Percentiles rank a stretch among this genome's conserved stretches.
phyloP scores from a whole-genome alignment of 2,329 filamentous ascomycete species.

The Ceratocystis smalleyi region DNA sequence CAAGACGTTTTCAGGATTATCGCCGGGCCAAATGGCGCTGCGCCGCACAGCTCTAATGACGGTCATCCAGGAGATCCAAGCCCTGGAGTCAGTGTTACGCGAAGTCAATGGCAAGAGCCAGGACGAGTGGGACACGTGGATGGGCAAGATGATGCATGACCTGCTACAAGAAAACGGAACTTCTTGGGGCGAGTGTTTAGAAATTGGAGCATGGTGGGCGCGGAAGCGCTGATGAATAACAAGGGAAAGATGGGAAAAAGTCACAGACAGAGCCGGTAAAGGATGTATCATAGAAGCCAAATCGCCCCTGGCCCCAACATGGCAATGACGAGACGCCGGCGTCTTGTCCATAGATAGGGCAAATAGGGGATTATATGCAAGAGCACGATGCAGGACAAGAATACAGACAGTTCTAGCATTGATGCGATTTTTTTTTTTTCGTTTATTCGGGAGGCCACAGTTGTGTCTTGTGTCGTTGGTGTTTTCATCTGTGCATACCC shows the following conservation, averaged over 20 bases:
- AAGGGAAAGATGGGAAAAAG: not conserved
- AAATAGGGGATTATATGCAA: not conserved
- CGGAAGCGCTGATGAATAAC: slow-evolving; percentile 41
- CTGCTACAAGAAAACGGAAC: slow-evolving; percentile 65
- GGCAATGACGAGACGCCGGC: not conserved
- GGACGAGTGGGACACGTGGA: slow-evolving; percentile 87
- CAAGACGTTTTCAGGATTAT: slow-evolving; percentile 28
- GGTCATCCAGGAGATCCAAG: slow-evolving; percentile 69
- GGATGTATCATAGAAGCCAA: not conserved
- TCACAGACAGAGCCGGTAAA: not conserved
- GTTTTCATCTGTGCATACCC: not conserved
- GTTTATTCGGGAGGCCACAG: not conserved
- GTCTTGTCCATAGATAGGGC: not conserved
- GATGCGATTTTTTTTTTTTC: not conserved
- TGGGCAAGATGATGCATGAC: slow-evolving; percentile 72
- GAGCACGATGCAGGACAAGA: not conserved
- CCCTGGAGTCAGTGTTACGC: slow-evolving; percentile 65
- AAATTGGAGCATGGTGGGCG: slow-evolving; percentile 74
- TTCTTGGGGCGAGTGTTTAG: slow-evolving; percentile 71
- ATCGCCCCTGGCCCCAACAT: not conserved
- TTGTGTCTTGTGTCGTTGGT: not conserved
- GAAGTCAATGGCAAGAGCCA: slow-evolving; percentile 73
- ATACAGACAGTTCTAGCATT: not conserved
- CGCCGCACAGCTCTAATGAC: slow-evolving; percentile 67
- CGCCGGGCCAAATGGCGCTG: slow-evolving; percentile 54